A percentile compares a stretch with the other conserved stretches of the same genome.
phyloP scores from a whole-genome alignment of 2,329 filamentous ascomycete species.

The Tympanopsis confertula region DNA sequence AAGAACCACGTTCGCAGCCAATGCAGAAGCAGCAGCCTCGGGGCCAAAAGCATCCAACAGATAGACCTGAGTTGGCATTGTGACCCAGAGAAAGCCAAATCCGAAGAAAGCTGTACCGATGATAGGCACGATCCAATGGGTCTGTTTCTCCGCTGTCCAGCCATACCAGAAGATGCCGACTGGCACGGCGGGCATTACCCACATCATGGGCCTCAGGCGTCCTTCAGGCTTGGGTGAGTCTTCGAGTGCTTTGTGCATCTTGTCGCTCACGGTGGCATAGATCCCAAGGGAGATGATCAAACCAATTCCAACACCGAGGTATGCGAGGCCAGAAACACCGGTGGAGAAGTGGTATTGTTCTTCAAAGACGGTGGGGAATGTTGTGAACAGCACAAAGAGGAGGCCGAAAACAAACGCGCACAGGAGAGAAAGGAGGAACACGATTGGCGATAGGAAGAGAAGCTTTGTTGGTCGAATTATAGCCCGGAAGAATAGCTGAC shows the following conservation, averaged over 20 bases:
- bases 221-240: conserved; percentile 2
- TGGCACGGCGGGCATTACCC: conserved; percentile 2
- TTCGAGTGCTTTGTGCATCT: conserved; percentile 3
- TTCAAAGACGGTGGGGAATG: not conserved
- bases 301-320: conserved; percentile 17
- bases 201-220: conserved; percentile 3
- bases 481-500: conserved; percentile 25
- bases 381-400: conserved; percentile 11
- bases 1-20: no score
- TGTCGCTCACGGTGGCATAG: conserved; percentile 4
- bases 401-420: conserved; percentile 17
- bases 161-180: no score
- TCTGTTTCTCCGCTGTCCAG: no score
- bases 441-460: conserved; percentile 24
- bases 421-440: conserved; percentile 15
- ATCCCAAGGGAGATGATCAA: conserved; percentile 1
- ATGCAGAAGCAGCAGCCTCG: no score
- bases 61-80: no score
- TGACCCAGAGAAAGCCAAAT: not conserved
- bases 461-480: conserved; percentile 24
- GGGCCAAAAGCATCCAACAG: no score
- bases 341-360: not conserved
- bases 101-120: conserved; percentile 24
- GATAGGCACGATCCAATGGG: conserved; percentile 36
- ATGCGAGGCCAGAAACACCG: conserved; percentile 16